These are phyloP conservation scores for Parasarocladium wereldwijsianum DNA, from an alignment of 2,329 filamentous ascomycete genomes.

Conservation along the genomic window DNA sequence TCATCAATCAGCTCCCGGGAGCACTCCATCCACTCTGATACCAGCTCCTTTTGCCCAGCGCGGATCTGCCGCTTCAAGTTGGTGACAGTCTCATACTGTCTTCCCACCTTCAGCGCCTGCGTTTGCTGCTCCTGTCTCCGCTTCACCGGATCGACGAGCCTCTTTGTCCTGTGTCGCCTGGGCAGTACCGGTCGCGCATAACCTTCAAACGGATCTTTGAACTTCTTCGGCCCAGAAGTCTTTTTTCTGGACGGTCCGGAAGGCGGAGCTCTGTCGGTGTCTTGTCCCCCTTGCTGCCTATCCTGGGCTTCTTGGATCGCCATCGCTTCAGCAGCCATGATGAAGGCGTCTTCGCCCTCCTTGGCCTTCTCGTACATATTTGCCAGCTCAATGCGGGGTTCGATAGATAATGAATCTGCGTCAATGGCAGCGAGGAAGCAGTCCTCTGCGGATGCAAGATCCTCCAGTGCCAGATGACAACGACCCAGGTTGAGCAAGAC, in stretches of 20 bases:
- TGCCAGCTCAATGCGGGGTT: conserved; percentile 65
- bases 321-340: conserved; percentile 62
- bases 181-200: conserved; percentile 13
- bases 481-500: conserved; percentile 42
- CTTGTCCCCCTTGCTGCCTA: conserved; percentile 14
- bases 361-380: conserved; percentile 70
- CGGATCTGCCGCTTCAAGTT: conserved; percentile 26
- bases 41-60: conserved; percentile 26
- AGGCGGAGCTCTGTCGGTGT: not conserved
- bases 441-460: conserved; percentile 57
- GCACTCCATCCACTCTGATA: conserved; percentile 39
- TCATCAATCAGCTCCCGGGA: conserved; percentile 47
- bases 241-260: not conserved
- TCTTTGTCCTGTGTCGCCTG: conserved; percentile 28
- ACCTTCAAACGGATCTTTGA: no score
- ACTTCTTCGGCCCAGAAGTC: not conserved
- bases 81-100: conserved; percentile 28
- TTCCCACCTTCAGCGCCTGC: conserved; percentile 21
- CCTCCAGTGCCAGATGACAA: conserved; percentile 52
- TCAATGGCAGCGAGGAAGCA: conserved; percentile 64
- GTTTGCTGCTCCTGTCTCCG: conserved; percentile 28
- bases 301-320: conserved; percentile 39
- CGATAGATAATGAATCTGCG: conserved; percentile 55
- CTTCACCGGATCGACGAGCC: conserved; percentile 28
- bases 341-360: conserved; percentile 61